A percentile compares a stretch with the other conserved stretches of the same genome.
phyloP scores from a whole-genome alignment of 148 eudicot genomes.

The Amaranthus cruentus region DNA sequence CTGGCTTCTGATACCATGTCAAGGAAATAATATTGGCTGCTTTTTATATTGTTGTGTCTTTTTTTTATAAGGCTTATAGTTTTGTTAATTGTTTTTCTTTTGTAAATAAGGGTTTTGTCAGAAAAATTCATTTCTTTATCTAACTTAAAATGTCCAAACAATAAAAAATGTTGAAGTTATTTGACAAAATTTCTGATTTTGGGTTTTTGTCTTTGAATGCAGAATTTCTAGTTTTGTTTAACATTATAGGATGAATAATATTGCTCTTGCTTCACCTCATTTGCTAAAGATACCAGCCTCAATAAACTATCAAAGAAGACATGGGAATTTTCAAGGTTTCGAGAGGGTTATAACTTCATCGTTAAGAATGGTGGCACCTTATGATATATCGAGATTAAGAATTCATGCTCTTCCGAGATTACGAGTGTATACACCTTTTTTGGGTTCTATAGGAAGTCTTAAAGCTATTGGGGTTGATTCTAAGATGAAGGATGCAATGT shows the following conservation, averaged over 20 bases:
- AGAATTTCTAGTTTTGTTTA: constrained; percentile 26
- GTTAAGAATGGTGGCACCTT: constrained; percentile 34
- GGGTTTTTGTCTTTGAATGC: constrained; percentile 21
- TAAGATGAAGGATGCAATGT: constrained; percentile 39
- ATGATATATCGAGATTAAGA: constrained; percentile 34
- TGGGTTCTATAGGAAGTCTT: constrained; percentile 33
- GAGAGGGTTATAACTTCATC: constrained; percentile 30
- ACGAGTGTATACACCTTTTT: constrained; percentile 39
- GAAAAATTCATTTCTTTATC: neutral
- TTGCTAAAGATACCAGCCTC: constrained; percentile 43
- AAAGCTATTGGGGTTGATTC: constrained; percentile 39
- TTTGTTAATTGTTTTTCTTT: too few species aligned
- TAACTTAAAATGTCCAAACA: too few species aligned
- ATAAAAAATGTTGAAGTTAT: neutral
- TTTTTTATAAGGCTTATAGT: too few species aligned
- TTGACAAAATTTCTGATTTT: neutral
- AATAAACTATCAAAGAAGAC: constrained; percentile 34
- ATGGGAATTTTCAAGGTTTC: constrained; percentile 37
- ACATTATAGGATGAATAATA: constrained; percentile 17
- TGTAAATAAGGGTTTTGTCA: neutral
- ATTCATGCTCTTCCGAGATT: constrained; percentile 47
- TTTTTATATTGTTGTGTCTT: too few species aligned
- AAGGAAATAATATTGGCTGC: too few species aligned
- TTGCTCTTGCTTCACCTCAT: constrained; percentile 64
- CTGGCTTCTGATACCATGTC: too few species aligned